Base-by-base conservation (phyloP, 768 basidiomycete species). In the Termitomyces sp. region DNA sequence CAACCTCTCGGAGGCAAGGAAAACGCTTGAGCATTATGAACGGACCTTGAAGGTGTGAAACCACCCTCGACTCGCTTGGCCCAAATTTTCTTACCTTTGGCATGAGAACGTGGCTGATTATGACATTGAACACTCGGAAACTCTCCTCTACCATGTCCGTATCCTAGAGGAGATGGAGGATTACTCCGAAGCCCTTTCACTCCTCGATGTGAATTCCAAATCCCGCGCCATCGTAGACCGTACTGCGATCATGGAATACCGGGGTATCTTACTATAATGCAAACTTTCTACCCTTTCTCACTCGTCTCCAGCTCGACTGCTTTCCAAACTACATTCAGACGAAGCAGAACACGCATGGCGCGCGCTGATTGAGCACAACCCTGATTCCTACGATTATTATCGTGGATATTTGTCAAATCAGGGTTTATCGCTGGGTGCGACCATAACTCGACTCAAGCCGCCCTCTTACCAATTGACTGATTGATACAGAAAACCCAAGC, bases 261-360 rank as follows among this genome's bases (percentile, higher is more conserved):
- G 88, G 78, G 89, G 90, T 86, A 63, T 54, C 69, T 36, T 25
- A 29, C 52, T 18, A 42, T 53, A 35, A 33, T 53, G 42, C 53
- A 35, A 47, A 11, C 20, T 13, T 35, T n/a, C 33, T 18, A 20
- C 12, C 36, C 55, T 53, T 56, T 39, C 54, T 56, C 25, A 60
- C 35, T 23, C 36, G 44, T 41, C 54, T 57, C 33, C 60, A 94
- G 95, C 95, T 2, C 88, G 89, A 35, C 67, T 97, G 2, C 76
- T 93, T n/a, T 78, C 83, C 32, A 86, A 85, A 63, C 71, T 88
- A 11, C 76, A 78, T 2, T 74, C 76, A 13, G 78, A 84, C 5
- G 85, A 91, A 45, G 91, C 97, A 0, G 84, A 89, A 59, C 80
- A 86, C 56, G 85, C 89, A 0, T 98, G 93, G 88, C 77, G 81